These are phyloP conservation scores for Prunus mume DNA, from an alignment of 306 rosid genomes.

Conservation along the genomic window DNA sequence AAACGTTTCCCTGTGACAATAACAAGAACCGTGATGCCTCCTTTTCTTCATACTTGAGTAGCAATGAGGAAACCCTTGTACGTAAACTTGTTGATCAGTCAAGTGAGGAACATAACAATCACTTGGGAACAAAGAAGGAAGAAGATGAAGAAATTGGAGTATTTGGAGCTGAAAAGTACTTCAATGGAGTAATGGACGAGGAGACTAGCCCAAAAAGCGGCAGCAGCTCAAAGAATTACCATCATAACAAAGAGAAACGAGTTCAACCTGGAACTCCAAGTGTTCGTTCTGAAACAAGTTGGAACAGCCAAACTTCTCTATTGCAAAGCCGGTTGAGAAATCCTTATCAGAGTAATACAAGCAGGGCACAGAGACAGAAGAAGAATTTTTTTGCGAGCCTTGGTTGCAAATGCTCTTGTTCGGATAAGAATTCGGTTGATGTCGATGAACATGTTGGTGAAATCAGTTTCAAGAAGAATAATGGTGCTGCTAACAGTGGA, in stretches of 20 bases:
- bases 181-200: constrained; percentile 60
- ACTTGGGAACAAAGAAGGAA: not conserved
- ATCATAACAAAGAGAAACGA: constrained; percentile 7
- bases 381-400: constrained; percentile 52
- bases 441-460: constrained; percentile 46
- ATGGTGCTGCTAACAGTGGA: constrained; percentile 8
- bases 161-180: constrained; percentile 85
- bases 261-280: constrained; percentile 59
- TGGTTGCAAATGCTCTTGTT: constrained; percentile 73
- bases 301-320: constrained; percentile 72
- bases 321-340: constrained; percentile 34
- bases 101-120: not conserved
- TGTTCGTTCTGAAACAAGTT: constrained; percentile 67
- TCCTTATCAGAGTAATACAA: constrained; percentile 18
- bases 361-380: constrained; percentile 28
- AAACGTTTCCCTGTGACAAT: constrained; percentile 31
- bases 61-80: constrained; percentile 26
- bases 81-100: constrained; percentile 31
- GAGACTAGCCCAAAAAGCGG: constrained; percentile 30
- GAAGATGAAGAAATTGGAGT: constrained; percentile 80
- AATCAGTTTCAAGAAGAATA: constrained; percentile 47
- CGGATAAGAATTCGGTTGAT: constrained; percentile 65
- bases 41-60: constrained; percentile 52
- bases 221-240: not conserved
- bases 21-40: constrained; percentile 38